Base-by-base conservation (phyloP, 1,139 yeast genomes). In the Blastobotrys buckinghamii region DNA sequence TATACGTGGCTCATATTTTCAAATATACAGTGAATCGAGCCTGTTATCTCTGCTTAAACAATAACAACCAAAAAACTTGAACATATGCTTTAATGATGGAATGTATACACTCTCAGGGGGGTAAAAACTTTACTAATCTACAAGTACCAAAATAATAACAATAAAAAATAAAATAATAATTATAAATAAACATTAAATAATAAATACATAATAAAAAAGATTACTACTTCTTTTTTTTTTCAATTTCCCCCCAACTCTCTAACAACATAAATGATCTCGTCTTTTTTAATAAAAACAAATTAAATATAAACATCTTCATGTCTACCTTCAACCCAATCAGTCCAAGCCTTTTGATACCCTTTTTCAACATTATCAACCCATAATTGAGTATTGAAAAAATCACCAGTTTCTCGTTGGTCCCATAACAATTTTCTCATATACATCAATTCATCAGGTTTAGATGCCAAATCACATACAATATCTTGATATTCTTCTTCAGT, bases 351-450 rank as follows among this genome's bases (percentile, higher is more conserved):
- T 43, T 55, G 50, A 32, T 53, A 59, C 5, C 64, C 68, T 22
- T 48, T 49, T 44, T 65, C 69, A 6, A 65, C 54, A 33, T 62
- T 52, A 17, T 53, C 39, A 12, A 64, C 68, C 65, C 67, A 65
- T 27, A 55, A 48, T 41, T 54, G 46, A 8, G 69, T 65, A 49
- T 64, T 60, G 48, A 65, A 65, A 30, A 65, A 54, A n/a, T 53
- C 57, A 6, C 55, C 59, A 3, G 26, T 37, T 37, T 58, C 62
- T 9, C 69, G 54, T 39, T 56, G 54, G 10, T 56, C 50, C 48
- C 61, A 63, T 27, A 65, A 44, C 15, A 50, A 40, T 47, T 45
- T 42, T 16, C 69, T 56, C 48, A 64, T 56, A 15, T 47, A 41
- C 36, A 49, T 39, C 17, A 65, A 54, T 30, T 55, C 58, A 6